These are phyloP conservation scores for Spergularia azorica DNA, from an alignment of 179 eudicot genomes.

Conservation along the genomic window DNA sequence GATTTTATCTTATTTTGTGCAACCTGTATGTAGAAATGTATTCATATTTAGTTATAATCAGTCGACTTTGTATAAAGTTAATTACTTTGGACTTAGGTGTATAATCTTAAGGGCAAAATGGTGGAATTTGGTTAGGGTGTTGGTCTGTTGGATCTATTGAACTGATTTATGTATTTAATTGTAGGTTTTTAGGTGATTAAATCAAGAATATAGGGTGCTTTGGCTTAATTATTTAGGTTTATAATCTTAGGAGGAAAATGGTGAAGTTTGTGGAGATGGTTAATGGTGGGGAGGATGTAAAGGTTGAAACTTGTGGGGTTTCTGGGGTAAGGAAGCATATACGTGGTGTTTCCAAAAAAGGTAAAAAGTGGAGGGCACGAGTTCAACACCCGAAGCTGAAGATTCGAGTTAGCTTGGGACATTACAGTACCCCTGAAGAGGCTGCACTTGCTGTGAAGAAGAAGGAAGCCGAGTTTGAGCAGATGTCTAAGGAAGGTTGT, in stretches of 20 bases:
- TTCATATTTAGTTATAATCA: too few relatives aligned
- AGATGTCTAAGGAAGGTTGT: neutral
- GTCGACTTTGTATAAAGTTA: too few relatives aligned
- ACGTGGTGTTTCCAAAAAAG: neutral
- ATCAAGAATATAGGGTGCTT: neutral
- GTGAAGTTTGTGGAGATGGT: neutral
- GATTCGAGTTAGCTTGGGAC: neutral
- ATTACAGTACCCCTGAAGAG: conserved; percentile 7
- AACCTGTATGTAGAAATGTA: too few relatives aligned
- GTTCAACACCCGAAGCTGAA: conserved; percentile 4
- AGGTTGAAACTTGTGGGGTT: neutral
- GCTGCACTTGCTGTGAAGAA: conserved; percentile 16
- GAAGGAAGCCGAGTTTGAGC: conserved; percentile 3
- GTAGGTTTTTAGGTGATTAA: neutral
- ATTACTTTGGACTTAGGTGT: too few relatives aligned
- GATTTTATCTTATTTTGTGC: too few relatives aligned
- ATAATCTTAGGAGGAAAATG: neutral
- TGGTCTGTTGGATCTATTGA: too few relatives aligned
- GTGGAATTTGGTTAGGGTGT: too few relatives aligned
- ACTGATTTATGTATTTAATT: too few relatives aligned
- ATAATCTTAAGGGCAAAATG: too few relatives aligned
- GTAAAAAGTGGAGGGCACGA: conserved; percentile 7
- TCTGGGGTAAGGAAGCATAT: neutral
- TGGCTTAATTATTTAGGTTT: neutral
- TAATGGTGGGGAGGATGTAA: neutral